phyloP scores from a whole-genome alignment of 176 grass and related monocot species.

The Aegilops tauschii region DNA sequence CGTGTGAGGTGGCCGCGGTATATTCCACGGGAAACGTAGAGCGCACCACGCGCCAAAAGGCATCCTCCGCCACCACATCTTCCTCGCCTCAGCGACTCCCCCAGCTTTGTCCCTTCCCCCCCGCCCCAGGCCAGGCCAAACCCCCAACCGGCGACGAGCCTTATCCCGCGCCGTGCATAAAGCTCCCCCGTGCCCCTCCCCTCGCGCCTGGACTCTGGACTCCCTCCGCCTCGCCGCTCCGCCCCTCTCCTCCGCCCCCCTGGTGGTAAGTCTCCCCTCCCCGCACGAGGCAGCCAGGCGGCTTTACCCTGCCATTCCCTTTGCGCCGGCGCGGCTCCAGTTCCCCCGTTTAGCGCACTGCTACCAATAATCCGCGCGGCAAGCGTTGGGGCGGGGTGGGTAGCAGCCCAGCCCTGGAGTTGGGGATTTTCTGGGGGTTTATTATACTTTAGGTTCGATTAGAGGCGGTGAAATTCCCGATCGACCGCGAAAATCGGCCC shows the following conservation, averaged over 20 bases:
- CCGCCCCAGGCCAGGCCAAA: not conserved
- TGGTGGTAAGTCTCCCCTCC: not conserved
- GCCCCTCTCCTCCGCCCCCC: not conserved
- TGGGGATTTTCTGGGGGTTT: not conserved
- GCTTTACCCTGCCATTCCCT: not conserved
- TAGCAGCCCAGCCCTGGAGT: too few species aligned
- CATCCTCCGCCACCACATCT: constrained; percentile 37
- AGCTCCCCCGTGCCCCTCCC: not conserved
- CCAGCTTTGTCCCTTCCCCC: not conserved
- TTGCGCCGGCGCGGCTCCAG: not conserved
- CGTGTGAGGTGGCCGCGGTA: not conserved
- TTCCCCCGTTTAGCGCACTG: not conserved
- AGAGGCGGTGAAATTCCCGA: not conserved
- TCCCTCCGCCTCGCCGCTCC: not conserved
- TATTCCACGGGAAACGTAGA: not conserved
- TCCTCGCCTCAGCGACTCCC: constrained; percentile 3
- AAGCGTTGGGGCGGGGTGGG: not conserved
- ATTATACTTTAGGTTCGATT: not conserved
- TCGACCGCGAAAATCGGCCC: not conserved
- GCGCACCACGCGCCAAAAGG: constrained; percentile 48
- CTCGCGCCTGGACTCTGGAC: not conserved
- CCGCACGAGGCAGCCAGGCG: not conserved
- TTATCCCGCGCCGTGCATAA: constrained; percentile 10
- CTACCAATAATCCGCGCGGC: not conserved
- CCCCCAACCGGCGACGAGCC: constrained; percentile 1